Evolutionary conservation across 2,329 filamentous ascomycete genomes (phyloP).

Genomic region (Pyricularia grisea): DNA sequence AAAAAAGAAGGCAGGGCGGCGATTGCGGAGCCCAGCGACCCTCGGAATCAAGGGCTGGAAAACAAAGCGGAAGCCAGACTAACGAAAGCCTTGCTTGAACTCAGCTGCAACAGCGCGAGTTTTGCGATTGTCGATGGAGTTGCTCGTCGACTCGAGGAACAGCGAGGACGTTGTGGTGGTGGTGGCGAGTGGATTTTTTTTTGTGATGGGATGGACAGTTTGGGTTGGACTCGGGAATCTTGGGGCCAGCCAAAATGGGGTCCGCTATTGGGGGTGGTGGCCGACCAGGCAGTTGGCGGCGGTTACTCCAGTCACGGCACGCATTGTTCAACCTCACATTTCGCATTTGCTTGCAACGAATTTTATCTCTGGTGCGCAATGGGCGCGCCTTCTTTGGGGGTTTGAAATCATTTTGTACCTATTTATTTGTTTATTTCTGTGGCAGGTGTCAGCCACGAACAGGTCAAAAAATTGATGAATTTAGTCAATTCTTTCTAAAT

Average conservation of each 20-base stretch:
- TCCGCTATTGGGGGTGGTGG: conserved; percentile 2
- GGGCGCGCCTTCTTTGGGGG: background rate
- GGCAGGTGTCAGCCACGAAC: background rate
- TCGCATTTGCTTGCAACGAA: background rate
- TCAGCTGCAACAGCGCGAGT: background rate
- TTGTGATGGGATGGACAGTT: conserved; percentile 3
- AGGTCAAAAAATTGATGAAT: background rate
- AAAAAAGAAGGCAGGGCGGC: background rate
- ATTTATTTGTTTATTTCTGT: background rate
- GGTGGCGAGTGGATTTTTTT: conserved; percentile 3
- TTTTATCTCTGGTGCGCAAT: background rate
- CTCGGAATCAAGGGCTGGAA: background rate
- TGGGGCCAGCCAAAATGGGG: conserved; percentile 5
- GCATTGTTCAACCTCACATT: background rate
- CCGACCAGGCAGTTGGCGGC: conserved; percentile 3
- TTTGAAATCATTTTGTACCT: background rate
- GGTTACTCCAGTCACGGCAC: conserved; percentile 1
- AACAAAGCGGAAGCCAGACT: conserved; percentile 4
- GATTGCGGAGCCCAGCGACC: background rate
- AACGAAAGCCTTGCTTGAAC: conserved; percentile 5
- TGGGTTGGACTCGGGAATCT: conserved; percentile 4
- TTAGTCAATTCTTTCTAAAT: no score
- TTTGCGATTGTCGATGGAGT: conserved; percentile 1
- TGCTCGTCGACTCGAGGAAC: conserved; percentile 1
- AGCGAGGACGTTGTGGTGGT: conserved; percentile 3